These are phyloP conservation scores for Rhodosporidiobolus sp. DNA, from an alignment of 768 basidiomycete genomes.

Conservation along the genomic window DNA sequence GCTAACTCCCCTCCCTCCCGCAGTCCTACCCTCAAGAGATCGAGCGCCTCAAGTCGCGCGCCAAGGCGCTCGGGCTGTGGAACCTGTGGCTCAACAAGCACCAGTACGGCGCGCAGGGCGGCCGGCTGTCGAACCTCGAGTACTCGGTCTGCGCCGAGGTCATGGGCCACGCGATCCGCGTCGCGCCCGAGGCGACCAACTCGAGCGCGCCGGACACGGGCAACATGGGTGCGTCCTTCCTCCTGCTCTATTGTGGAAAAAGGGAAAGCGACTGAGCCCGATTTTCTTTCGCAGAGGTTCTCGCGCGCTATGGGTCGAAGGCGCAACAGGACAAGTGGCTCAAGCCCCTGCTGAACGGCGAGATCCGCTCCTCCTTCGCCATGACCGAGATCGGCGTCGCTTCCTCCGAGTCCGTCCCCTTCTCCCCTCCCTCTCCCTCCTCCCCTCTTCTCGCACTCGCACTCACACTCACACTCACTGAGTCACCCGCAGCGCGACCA, in stretches of 20 bases:
- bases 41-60: slow-evolving; percentile 79
- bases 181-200: slow-evolving; percentile 83
- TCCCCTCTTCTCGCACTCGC: slow-evolving; percentile 3
- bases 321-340: slow-evolving; percentile 92
- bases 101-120: slow-evolving; percentile 64
- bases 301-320: slow-evolving; percentile 87
- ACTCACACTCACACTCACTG: not conserved
- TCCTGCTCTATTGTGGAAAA: not conserved
- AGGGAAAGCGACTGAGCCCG: no score
- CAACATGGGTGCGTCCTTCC: slow-evolving; percentile 20
- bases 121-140: slow-evolving; percentile 91
- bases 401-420: slow-evolving; percentile 31
- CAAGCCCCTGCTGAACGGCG: slow-evolving; percentile 77
- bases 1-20: not conserved
- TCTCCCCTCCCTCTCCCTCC: no score
- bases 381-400: slow-evolving; percentile 87
- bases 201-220: slow-evolving; percentile 90
- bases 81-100: slow-evolving; percentile 93
- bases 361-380: slow-evolving; percentile 88
- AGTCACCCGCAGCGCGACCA: slow-evolving; percentile 96
- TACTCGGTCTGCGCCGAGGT: slow-evolving; percentile 91
- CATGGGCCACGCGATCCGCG: slow-evolving; percentile 54
- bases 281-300: slow-evolving; percentile 72
- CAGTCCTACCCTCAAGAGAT: slow-evolving; percentile 70
- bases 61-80: slow-evolving; percentile 87